Percentiles rank a stretch among this genome's conserved stretches.
Evolutionary conservation across 2,329 filamentous ascomycete species (phyloP).

Genomic region (Sporothrix phasma): DNA sequence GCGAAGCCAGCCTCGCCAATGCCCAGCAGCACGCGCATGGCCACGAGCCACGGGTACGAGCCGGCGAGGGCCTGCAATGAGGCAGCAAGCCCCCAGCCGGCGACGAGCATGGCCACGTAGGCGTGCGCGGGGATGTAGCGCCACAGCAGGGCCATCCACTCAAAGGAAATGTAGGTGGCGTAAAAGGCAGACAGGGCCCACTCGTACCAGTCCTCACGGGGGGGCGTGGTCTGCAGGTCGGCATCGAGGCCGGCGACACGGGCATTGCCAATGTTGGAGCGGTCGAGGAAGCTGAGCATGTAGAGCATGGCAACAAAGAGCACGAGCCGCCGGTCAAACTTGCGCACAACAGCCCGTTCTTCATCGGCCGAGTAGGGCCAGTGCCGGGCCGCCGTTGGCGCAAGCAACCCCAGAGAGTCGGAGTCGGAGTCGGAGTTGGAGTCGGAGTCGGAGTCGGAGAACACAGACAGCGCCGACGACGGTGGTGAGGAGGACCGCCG

Average conservation of each 20-base stretch:
- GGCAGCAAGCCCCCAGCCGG: slow-evolving; percentile 70
- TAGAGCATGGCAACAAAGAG: slow-evolving; percentile 75
- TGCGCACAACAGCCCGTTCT: slow-evolving; percentile 58
- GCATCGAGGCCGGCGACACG: slow-evolving; percentile 53
- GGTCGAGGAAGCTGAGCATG: slow-evolving; percentile 74
- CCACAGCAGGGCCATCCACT: slow-evolving; percentile 57
- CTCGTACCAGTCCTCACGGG: slow-evolving; percentile 41
- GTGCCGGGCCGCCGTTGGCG: slow-evolving; percentile 16
- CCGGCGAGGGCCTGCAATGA: slow-evolving; percentile 60
- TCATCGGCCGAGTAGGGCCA: slow-evolving; percentile 52
- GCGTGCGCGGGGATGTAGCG: slow-evolving; percentile 49
- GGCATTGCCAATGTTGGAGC: slow-evolving; percentile 62
- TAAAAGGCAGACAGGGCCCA: slow-evolving; percentile 55
- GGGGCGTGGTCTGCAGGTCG: slow-evolving; percentile 44
- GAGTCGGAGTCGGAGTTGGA: background rate
- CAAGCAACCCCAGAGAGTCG: background rate
- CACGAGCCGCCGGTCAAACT: slow-evolving; percentile 69
- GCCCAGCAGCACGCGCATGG: slow-evolving; percentile 47
- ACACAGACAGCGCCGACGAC: background rate
- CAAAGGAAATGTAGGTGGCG: slow-evolving; percentile 51
- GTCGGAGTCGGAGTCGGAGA: background rate
- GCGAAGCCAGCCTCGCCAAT: slow-evolving; percentile 57
- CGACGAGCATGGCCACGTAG: slow-evolving; percentile 52
- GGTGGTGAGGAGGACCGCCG: background rate
- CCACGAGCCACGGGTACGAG: slow-evolving; percentile 51